Base-by-base conservation (phyloP, 768 basidiomycete species). In the Tephrocybe rancida region DNA sequence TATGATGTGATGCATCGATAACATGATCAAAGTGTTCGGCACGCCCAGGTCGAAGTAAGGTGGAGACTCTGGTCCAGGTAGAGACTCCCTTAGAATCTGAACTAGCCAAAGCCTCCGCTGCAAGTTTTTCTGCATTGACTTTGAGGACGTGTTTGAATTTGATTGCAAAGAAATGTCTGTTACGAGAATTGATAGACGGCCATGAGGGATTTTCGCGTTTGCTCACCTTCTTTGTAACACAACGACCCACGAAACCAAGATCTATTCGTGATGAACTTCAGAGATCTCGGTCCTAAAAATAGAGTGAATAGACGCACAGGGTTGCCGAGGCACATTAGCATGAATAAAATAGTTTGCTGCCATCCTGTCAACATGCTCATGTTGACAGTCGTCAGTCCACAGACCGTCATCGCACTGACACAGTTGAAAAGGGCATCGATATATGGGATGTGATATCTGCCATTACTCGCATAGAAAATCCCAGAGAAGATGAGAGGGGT, bases 401-500 rank as follows among this genome's bases (percentile, higher is more conserved):
- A 90, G 51, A 90, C 86, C 5, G 86, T 85, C 75, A 92, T 84
- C 13, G 88, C 83, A 67, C 85, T 88, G 63, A 90, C 82, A 53
- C 83, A 88, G 68, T 82, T 83, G 76, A 85, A 95, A 29, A 94
- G 78, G 4, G 84, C 79, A 64, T 95, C 92, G 65, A 92, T 76
- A 67, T 90, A 95, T 18, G 81, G 62, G 32, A 94, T 80, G 41
- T 80, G 84, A 61, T 81, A 82, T 43, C 73, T 70, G 38, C 89
- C 92, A 76, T 94, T 94, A 70, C 81, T 82, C 22, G 85, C 92
- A 63, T 90, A 97, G 63, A 97, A 83, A 48, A 98, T 85, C 32
- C 72, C 84, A 18, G 91, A 90, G 58, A 84, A 82, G 49, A 95
- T 72, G 58, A 97, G 76, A 2, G 95, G 95, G 0, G 84, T 84